Evolutionary conservation across 257 asterid genomes (phyloP), one percentile per base, ranked within the genome.

Genomic region (Capsicum rhomboideum): DNA sequence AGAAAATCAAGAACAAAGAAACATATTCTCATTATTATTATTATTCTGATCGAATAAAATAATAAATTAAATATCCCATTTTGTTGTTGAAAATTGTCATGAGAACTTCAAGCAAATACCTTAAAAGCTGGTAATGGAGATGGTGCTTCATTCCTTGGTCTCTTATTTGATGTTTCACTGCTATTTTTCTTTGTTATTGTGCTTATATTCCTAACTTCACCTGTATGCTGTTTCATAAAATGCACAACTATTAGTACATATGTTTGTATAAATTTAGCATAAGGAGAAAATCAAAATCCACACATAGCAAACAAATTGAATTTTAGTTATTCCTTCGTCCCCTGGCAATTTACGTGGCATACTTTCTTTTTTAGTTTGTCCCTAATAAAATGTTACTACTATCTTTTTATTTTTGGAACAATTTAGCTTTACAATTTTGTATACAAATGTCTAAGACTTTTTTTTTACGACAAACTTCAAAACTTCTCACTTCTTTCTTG

Each of bases 51-150:
- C 52, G 11, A 29, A 10, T 29, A 79, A 55, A 55, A 4, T 20
- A 55, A 79, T 10, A 10, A 53, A 56, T 20, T 3, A 79, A 55
- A 23, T 49, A 23, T 14, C 82, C 34, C 52, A 29, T 55, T 37
- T n/a, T 8, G 23, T 55, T 26, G 8, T 46, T 37, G 8, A 40
- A 58, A n/a, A 29, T 17, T 17, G 2, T 31, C 2, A 20, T 7
- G 17, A 53, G 17, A 86, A 69, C 16, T 83, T 53, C 77, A 29
- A 42, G 37, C 66, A 69, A 77, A 75, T 80, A 94, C 98, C 98
- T 94, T 94, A 79, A 92, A 94, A 85, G 96, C 96, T 72, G 98
- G 97, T 88, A 91, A 85, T 67, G 95, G 84, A 10, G 96, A 61
- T 17, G 96, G 83, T 4, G 93, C 83, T 84, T 93, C 98, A 54